These are phyloP conservation scores for Ceratocystis smalleyi DNA, from an alignment of 2,329 filamentous ascomycete species.

Conservation along the genomic window DNA sequence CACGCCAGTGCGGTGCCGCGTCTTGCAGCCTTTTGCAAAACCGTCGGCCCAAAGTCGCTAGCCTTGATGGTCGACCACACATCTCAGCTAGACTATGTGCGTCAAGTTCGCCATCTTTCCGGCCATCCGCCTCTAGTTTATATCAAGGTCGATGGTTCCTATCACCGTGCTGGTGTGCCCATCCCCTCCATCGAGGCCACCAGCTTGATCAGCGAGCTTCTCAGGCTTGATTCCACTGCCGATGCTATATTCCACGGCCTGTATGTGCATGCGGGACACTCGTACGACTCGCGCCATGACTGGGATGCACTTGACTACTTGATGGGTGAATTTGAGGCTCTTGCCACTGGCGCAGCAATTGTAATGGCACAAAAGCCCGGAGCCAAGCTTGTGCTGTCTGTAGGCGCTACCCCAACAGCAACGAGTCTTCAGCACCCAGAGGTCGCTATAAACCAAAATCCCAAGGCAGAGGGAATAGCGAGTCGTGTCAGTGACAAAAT, in stretches of 20 bases:
- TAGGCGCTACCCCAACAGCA: slow-evolving; percentile 63
- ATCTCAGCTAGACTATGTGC: slow-evolving; percentile 37
- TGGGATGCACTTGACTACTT: slow-evolving; percentile 42
- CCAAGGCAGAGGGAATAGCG: slow-evolving; percentile 23
- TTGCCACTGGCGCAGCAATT: slow-evolving; percentile 19
- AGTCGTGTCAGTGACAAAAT: slow-evolving; percentile 21
- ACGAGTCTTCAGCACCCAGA: slow-evolving; percentile 45
- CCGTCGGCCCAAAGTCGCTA: slow-evolving; percentile 41
- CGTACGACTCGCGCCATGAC: slow-evolving; percentile 44
- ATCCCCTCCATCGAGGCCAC: slow-evolving; percentile 33
- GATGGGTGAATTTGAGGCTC: slow-evolving; percentile 39
- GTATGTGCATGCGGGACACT: slow-evolving; percentile 60
- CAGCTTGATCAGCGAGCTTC: slow-evolving; percentile 31
- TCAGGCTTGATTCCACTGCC: slow-evolving; percentile 29
- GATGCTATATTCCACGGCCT: slow-evolving; percentile 41
- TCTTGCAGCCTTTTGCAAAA: slow-evolving; percentile 39
- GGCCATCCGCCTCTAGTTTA: slow-evolving; percentile 41
- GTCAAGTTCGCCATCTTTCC: slow-evolving; percentile 29
- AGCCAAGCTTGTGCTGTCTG: slow-evolving; percentile 42
- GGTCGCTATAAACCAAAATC: slow-evolving; percentile 17
- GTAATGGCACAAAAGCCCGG: neutral
- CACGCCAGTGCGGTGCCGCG: slow-evolving; percentile 44
- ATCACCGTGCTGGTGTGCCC: slow-evolving; percentile 51
- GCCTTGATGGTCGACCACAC: slow-evolving; percentile 56
- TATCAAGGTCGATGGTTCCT: slow-evolving; percentile 62